A percentile compares a stretch with the other conserved stretches of the same genome.
These are phyloP conservation scores for Huntiella abstrusa DNA, from an alignment of 2,329 filamentous ascomycete species.

Conservation along the genomic window DNA sequence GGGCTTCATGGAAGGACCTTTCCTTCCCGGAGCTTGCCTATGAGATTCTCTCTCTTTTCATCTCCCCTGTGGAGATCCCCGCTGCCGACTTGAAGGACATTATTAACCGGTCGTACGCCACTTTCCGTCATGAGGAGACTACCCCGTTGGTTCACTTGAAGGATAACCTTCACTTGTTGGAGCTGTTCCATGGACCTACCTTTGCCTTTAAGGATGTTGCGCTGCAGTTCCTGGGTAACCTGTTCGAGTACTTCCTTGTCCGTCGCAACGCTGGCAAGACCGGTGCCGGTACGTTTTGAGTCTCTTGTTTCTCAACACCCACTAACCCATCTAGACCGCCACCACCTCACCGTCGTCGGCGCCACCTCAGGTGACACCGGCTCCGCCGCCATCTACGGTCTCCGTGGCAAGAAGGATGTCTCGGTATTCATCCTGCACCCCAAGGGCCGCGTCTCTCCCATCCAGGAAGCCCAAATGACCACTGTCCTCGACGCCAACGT, in stretches of 20 bases:
- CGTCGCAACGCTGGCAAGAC: constrained; percentile 53
- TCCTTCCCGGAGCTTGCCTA: constrained; percentile 68
- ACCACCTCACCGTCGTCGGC: constrained; percentile 72
- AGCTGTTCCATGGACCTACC: constrained; percentile 90
- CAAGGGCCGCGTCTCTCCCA: constrained; percentile 72
- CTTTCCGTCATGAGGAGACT: constrained; percentile 63
- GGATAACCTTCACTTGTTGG: constrained; percentile 64
- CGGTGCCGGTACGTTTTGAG: constrained; percentile 26
- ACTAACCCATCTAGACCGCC: constrained; percentile 31
- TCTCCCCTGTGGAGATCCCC: constrained; percentile 69
- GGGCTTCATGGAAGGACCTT: constrained; percentile 59
- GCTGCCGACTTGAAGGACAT: constrained; percentile 61
- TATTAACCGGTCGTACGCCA: constrained; percentile 69
- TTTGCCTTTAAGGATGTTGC: constrained; percentile 85
- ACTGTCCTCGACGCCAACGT: constrained; percentile 81
- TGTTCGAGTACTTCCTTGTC: constrained; percentile 77
- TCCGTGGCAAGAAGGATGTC: constrained; percentile 90
- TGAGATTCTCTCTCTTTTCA: constrained; percentile 73
- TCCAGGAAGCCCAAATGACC: constrained; percentile 96
- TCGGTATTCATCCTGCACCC: constrained; percentile 91
- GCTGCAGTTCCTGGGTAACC: constrained; percentile 84
- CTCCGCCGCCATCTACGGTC: constrained; percentile 86
- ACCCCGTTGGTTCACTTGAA: constrained; percentile 67
- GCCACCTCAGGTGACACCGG: constrained; percentile 81
- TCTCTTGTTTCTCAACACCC: not conserved